Percentiles rank a stretch among this genome's conserved stretches.
Evolutionary conservation across 1,139 yeast species (phyloP).

Genomic region (Pichia sp.): DNA sequence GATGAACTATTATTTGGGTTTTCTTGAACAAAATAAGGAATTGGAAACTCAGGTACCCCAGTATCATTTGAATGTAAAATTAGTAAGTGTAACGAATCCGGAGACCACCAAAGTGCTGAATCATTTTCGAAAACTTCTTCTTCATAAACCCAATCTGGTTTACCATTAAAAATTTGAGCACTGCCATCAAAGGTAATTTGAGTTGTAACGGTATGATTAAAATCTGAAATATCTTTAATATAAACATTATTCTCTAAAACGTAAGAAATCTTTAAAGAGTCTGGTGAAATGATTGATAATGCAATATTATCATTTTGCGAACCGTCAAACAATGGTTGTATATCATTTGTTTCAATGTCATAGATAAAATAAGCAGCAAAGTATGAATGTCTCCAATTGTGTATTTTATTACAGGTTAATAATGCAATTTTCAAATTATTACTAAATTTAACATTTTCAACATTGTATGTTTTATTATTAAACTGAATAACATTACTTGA

Average conservation of each 20-base stretch:
- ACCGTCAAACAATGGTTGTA: slow-evolving; percentile 32
- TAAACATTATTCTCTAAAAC: slow-evolving; percentile 44
- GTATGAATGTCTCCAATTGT: slow-evolving; percentile 51
- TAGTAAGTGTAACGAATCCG: slow-evolving; percentile 41
- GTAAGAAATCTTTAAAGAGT: slow-evolving; percentile 39
- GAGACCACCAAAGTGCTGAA: slow-evolving; percentile 55
- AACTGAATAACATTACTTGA: slow-evolving; percentile 38
- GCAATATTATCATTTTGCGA: slow-evolving; percentile 25
- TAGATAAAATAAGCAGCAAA: slow-evolving; percentile 45
- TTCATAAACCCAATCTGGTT: slow-evolving; percentile 60
- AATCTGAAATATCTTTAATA: slow-evolving; percentile 30
- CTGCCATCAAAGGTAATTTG: slow-evolving; percentile 46
- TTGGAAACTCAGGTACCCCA: slow-evolving; percentile 44
- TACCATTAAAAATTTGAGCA: slow-evolving; percentile 45
- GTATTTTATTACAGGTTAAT: slow-evolving; percentile 43
- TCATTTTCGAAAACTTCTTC: slow-evolving; percentile 51
- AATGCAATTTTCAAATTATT: slow-evolving; percentile 56
- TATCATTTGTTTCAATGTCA: slow-evolving; percentile 27
- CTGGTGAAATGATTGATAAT: slow-evolving; percentile 43
- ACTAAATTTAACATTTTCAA: slow-evolving; percentile 53
- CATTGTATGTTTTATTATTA: slow-evolving; percentile 36
- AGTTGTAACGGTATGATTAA: slow-evolving; percentile 18
- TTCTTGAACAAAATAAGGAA: slow-evolving; percentile 49
- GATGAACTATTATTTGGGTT: slow-evolving; percentile 31
- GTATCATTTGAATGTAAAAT: slow-evolving; percentile 48